phyloP scores from a whole-genome alignment of 768 basidiomycete species.

The Mycena crocata region DNA sequence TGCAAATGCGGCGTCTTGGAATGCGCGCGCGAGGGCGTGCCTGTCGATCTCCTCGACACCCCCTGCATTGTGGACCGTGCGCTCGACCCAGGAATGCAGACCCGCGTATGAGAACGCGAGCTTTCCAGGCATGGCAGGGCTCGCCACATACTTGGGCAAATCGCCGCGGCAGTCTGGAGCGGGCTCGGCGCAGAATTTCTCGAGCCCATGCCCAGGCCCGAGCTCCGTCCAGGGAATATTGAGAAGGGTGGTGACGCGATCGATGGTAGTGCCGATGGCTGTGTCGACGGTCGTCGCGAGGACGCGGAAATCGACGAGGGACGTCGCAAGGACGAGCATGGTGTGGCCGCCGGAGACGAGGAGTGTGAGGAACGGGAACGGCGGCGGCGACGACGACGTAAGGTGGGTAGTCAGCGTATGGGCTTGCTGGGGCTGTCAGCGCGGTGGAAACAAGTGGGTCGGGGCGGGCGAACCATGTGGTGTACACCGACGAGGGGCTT shows the following conservation, averaged over 20 bases:
- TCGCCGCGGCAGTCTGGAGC: conserved; percentile 40
- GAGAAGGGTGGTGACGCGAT: conserved; percentile 83
- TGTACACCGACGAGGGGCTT: conserved; percentile 92
- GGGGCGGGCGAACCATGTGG: conserved; percentile 81
- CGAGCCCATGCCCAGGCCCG: conserved; percentile 86
- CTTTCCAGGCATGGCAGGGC: conserved; percentile 62
- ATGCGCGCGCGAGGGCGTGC: conserved; percentile 71
- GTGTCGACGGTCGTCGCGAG: conserved; percentile 82
- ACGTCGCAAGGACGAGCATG: conserved; percentile 80
- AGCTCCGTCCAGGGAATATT: conserved; percentile 69
- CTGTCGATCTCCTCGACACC: conserved; percentile 58
- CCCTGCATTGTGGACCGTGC: conserved; percentile 58
- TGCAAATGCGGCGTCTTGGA: conserved; percentile 76
- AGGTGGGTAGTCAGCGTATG: conserved; percentile 88
- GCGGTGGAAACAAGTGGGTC: background rate
- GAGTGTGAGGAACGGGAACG: conserved; percentile 89
- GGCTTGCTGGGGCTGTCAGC: conserved; percentile 74
- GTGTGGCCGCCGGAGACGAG: conserved; percentile 97
- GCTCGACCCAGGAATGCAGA: conserved; percentile 77
- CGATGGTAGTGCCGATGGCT: conserved; percentile 83
- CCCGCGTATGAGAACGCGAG: conserved; percentile 85
- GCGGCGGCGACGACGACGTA: conserved; percentile 62
- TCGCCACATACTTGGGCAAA: conserved; percentile 46
- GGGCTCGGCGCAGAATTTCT: conserved; percentile 67
- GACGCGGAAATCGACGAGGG: conserved; percentile 68